Conservation (phyloP, 75 land plant genomes). For the Pseudotsuga menziesii region DNA sequence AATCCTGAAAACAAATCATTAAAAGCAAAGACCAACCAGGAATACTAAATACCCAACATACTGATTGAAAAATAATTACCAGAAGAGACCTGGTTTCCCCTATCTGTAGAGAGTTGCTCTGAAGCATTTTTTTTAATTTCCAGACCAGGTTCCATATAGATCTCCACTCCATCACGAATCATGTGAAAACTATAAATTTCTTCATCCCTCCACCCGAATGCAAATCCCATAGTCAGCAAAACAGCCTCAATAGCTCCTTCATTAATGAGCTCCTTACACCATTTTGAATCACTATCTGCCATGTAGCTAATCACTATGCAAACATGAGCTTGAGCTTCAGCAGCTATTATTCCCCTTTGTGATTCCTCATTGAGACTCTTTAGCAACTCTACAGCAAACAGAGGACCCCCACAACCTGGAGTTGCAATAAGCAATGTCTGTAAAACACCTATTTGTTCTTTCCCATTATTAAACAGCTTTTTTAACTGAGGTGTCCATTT, state of each 20-base stretch:
- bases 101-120: neutral
- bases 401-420: conserved; percentile 20
- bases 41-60: neutral
- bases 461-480: conserved; percentile 1
- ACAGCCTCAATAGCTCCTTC: neutral
- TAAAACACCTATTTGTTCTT: conserved; percentile 11
- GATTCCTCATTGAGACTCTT: neutral
- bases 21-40: neutral
- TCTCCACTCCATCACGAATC: neutral
- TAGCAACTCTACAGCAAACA: conserved; percentile 13
- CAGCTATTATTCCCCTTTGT: neutral
- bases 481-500: conserved; percentile 4
- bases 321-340: conserved; percentile 6
- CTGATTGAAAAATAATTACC: neutral
- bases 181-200: neutral
- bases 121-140: neutral
- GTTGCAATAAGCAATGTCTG: conserved; percentile 10
- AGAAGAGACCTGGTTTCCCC: neutral
- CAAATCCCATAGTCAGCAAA: neutral
- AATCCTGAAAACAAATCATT: neutral
- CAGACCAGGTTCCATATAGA: neutral
- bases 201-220: neutral
- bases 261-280: neutral
- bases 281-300: conserved; percentile 4
- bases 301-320: conserved; percentile 9